phyloP scores from a whole-genome alignment of 2,329 filamentous ascomycete species.

The Colletotrichum sp. region DNA sequence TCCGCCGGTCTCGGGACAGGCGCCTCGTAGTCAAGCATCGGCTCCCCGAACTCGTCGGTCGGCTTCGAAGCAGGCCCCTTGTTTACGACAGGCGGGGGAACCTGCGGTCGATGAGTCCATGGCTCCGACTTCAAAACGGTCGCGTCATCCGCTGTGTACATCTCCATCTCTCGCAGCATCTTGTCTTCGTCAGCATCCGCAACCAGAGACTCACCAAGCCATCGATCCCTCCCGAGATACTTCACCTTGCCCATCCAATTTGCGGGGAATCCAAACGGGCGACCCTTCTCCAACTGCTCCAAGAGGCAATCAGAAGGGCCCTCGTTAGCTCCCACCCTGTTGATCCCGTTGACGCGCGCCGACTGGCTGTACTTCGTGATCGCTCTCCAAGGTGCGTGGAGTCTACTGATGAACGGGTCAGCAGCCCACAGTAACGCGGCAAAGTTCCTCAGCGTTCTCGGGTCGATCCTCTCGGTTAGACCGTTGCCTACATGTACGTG shows the following conservation, averaged over 20 bases:
- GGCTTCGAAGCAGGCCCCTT: background rate
- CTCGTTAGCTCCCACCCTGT: background rate
- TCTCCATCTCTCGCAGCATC: background rate
- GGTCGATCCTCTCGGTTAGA: constrained; percentile 27
- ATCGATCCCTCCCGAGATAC: constrained; percentile 26
- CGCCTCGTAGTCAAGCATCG: background rate
- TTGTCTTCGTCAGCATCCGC: background rate
- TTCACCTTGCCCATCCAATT: constrained; percentile 12
- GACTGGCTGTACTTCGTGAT: constrained; percentile 7
- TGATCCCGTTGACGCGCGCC: constrained; percentile 1
- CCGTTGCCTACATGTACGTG: constrained; percentile 44
- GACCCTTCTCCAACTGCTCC: background rate
- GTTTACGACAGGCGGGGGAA: background rate
- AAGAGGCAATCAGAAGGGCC: background rate
- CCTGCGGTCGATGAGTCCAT: background rate
- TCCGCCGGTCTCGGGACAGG: background rate
- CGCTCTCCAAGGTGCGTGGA: constrained; percentile 37
- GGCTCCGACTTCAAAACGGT: background rate
- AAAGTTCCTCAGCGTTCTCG: constrained; percentile 31
- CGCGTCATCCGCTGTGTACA: background rate
- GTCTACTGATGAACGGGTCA: constrained; percentile 38
- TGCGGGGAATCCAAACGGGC: background rate
- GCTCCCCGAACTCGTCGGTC: background rate
- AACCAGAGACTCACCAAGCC: constrained; percentile 25
- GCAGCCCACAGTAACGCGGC: constrained; percentile 39